These are phyloP conservation scores for Antitrichia curtipendula DNA, from an alignment of 225 moss, liverwort and hornwort genomes.

Conservation along the genomic window DNA sequence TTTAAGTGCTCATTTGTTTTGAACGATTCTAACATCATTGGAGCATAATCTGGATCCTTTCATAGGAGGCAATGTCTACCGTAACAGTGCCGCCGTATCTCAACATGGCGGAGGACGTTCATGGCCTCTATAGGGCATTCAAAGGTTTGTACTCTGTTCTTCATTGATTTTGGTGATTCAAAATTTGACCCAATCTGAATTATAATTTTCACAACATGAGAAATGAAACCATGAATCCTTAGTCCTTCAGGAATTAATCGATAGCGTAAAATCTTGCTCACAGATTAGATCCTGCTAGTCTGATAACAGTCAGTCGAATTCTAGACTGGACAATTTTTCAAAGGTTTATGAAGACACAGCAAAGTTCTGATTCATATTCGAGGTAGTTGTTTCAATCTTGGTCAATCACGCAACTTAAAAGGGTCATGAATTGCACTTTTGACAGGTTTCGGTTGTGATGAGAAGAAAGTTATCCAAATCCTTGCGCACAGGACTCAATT, in stretches of 20 bases:
- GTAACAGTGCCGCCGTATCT: constrained; percentile 26
- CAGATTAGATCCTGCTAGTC: background rate
- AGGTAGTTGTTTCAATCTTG: background rate
- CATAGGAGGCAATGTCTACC: constrained; percentile 14
- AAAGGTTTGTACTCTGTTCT: constrained; percentile 19
- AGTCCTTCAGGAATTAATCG: background rate
- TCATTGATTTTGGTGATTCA: background rate
- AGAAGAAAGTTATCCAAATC: constrained; percentile 47
- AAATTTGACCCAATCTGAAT: background rate
- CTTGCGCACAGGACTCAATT: constrained; percentile 31
- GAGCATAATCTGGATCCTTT: background rate
- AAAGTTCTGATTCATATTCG: background rate
- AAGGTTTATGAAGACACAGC: background rate
- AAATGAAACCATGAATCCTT: background rate
- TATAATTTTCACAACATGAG: background rate
- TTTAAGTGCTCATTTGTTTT: background rate
- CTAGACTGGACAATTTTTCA: background rate
- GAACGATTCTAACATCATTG: background rate
- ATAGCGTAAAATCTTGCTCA: background rate
- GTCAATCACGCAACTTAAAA: background rate
- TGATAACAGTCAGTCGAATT: background rate
- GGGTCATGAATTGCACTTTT: background rate
- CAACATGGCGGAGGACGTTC: constrained; percentile 23
- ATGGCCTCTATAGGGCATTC: constrained; percentile 28
- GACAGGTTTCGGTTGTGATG: constrained; percentile 44